Conservation (phyloP, 371 early-diverging fungal species). For the Mucor ambiguus region DNA sequence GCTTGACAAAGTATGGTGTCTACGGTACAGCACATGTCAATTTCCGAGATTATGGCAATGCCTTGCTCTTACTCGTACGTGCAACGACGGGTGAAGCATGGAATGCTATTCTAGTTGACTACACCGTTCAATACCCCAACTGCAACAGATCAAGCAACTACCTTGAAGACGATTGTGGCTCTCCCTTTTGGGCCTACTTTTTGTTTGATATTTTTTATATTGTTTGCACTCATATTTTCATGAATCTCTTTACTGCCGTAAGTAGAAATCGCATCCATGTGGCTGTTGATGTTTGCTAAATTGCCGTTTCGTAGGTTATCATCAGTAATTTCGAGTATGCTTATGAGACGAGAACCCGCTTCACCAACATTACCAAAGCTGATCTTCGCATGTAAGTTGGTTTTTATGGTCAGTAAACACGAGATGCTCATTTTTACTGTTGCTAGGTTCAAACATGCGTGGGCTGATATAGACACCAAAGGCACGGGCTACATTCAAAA, state of each 20-base stretch:
- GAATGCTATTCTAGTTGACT: constrained; percentile 62
- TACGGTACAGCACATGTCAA: constrained; percentile 49
- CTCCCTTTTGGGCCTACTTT: constrained; percentile 56
- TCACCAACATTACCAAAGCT: constrained; percentile 55
- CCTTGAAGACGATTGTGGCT: constrained; percentile 57
- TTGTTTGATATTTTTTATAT: constrained; percentile 59
- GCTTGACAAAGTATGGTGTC: constrained; percentile 56
- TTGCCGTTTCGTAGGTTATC: constrained; percentile 35
- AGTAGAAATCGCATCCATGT: not conserved
- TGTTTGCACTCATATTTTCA: constrained; percentile 59
- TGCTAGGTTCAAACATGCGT: constrained; percentile 54
- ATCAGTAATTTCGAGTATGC: constrained; percentile 66
- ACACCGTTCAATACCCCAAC: constrained; percentile 50
- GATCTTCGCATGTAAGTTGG: constrained; percentile 52
- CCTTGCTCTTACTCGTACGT: constrained; percentile 56
- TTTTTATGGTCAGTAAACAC: not conserved
- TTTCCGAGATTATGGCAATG: constrained; percentile 59
- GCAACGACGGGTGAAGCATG: constrained; percentile 65
- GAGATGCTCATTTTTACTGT: not conserved
- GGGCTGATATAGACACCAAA: constrained; percentile 59
- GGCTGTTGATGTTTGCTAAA: not conserved
- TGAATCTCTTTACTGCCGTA: constrained; percentile 66
- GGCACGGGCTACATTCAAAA: constrained; percentile 59
- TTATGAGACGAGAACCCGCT: constrained; percentile 57
- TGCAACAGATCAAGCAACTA: constrained; percentile 50